Evolutionary conservation across 2,329 filamentous ascomycete species (phyloP).

Genomic region (Botrytis paeoniae): DNA sequence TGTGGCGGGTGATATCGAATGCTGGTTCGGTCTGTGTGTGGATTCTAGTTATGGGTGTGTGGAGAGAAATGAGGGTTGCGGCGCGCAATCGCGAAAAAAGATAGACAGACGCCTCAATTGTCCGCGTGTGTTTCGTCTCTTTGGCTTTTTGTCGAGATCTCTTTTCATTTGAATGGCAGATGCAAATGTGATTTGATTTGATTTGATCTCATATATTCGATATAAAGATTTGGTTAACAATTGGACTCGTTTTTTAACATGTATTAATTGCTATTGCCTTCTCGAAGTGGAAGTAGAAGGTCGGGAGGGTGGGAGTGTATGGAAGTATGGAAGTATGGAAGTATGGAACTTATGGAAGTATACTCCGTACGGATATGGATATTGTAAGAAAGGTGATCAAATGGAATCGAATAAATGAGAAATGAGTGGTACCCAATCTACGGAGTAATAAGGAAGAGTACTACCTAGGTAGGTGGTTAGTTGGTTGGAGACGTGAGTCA

Average conservation of each 20-base stretch:
- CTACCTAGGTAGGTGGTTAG: background rate
- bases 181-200: background rate
- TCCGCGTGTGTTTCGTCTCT: background rate
- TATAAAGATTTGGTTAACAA: background rate
- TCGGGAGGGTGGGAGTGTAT: too few species aligned
- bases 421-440: background rate
- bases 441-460: background rate
- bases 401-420: background rate
- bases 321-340: background rate
- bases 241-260: background rate
- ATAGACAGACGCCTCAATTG: background rate
- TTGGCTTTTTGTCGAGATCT: background rate
- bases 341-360: background rate
- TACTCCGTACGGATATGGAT: background rate
- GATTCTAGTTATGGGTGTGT: background rate
- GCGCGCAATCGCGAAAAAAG: background rate
- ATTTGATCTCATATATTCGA: background rate
- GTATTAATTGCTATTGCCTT: background rate
- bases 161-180: background rate
- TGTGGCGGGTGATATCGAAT: constrained; percentile 13
- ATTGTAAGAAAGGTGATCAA: background rate
- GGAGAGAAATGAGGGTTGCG: background rate
- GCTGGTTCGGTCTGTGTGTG: background rate
- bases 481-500: constrained; percentile 3
- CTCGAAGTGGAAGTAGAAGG: background rate